phyloP scores from a whole-genome alignment of 1,139 yeast species.

The Candida neerlandica region DNA sequence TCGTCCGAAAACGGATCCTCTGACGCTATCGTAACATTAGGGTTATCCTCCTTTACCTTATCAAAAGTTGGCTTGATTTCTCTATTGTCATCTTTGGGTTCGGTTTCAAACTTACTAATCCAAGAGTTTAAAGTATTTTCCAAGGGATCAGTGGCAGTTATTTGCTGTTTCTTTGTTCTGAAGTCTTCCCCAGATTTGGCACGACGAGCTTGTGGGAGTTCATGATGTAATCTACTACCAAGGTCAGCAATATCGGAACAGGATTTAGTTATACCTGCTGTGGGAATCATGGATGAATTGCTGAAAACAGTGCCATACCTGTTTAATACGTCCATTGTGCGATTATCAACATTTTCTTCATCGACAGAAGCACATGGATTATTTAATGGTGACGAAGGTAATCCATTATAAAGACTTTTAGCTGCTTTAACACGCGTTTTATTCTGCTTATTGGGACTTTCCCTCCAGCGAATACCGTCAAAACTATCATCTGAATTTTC shows the following conservation, averaged over 20 bases:
- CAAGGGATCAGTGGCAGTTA: constrained; percentile 9
- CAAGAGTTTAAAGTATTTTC: constrained; percentile 27
- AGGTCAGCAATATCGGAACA: constrained; percentile 27
- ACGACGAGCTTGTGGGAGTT: constrained; percentile 25
- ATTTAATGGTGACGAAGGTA: constrained; percentile 41
- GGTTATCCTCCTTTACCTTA: background rate
- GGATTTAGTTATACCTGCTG: constrained; percentile 28
- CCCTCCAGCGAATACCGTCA: constrained; percentile 48
- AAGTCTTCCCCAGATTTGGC: constrained; percentile 35
- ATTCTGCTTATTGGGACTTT: constrained; percentile 26
- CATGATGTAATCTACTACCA: constrained; percentile 1
- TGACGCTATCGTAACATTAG: constrained; percentile 9
- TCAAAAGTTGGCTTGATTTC: background rate
- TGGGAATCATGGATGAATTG: constrained; percentile 22
- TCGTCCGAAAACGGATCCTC: constrained; percentile 42
- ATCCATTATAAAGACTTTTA: constrained; percentile 12
- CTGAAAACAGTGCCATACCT: constrained; percentile 40
- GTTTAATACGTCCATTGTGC: constrained; percentile 38
- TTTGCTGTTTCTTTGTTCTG: constrained; percentile 10
- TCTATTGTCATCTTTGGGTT: constrained; percentile 5
- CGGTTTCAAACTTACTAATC: constrained; percentile 36
- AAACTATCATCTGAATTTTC: constrained; percentile 52
- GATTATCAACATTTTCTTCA: constrained; percentile 21
- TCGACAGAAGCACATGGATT: constrained; percentile 14
- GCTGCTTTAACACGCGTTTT: constrained; percentile 6